Evolutionary conservation across 768 basidiomycete genomes (phyloP), one percentile per base, ranked within the genome.

Genomic region (Hortiboletus flavorubellus): DNA sequence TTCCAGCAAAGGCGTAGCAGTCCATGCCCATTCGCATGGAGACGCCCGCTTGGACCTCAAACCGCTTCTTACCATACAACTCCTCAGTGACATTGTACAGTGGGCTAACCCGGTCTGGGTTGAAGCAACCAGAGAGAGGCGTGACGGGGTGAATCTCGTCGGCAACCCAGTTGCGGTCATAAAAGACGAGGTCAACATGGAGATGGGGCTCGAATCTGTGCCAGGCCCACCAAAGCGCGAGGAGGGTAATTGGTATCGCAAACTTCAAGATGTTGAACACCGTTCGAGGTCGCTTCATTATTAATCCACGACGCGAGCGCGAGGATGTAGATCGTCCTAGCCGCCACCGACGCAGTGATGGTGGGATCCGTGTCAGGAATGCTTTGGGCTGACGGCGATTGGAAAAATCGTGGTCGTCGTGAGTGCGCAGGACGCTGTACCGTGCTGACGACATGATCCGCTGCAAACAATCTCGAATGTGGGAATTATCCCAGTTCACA

Each of bases 1-100:
- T 93, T 10, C 88, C 86, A 1, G 94, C 89, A 69, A 94, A 92
- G 65, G 91, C 85, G 67, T 95, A 98, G 72, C 96, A 98, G 68
- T 93, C 90, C 76, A 91, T 76, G 33, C 91, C 91, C 63, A 90
- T 76, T 54, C 82, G 79, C 76, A 98, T 77, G 0, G 84, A 78
- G 49, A 93, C 75, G 4, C 94, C 94, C 0, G 92, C 85, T 54
- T 95, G 88, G 4, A 97, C 81, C 57, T 89, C 85, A 47, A 83
- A 85, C 57, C 72, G 70, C 64, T 83, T 84, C 46, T 80, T 80
- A 5, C 85, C 84, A 62, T 86, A 83, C 10, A 89, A 60, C 23
- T 78, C 76, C 42, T 82, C 75, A 15, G 82, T 82, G 50, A 90
- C 65, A 62, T 92, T 87, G 75, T 95, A 96, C 39, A 64, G 62